A percentile compares a stretch with the other conserved stretches of the same genome.
These are phyloP conservation scores for Pecoramyces ruminantium DNA, from an alignment of 192 early-diverging fungal species.

Conservation along the genomic window DNA sequence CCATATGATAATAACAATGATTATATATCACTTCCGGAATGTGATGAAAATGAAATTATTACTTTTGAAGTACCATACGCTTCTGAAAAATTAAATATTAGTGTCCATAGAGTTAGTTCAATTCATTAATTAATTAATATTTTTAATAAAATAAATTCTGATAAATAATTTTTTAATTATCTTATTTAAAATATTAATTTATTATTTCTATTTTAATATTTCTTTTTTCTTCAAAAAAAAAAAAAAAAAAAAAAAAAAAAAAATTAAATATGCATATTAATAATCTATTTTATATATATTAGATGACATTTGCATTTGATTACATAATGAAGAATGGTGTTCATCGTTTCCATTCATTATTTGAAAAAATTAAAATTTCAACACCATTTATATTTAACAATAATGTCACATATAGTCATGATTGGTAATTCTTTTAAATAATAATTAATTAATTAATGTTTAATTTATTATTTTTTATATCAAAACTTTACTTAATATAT, in stretches of 20 bases:
- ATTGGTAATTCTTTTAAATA: background rate
- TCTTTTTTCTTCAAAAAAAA: too few species aligned
- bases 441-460: too few species aligned
- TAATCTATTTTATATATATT: background rate
- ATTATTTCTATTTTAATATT: too few species aligned
- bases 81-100: conserved; percentile 2
- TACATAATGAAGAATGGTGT: conserved; percentile 19
- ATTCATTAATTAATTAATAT: too few species aligned
- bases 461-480: too few species aligned
- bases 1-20: conserved; percentile 10
- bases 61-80: conserved; percentile 23
- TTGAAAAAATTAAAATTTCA: conserved; percentile 25
- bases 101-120: background rate
- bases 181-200: too few species aligned
- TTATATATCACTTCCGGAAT: conserved; percentile 16
- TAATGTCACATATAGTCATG: conserved; percentile 20
- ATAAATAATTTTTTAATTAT: too few species aligned
- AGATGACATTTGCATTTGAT: conserved; percentile 24
- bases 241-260: too few species aligned
- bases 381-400: conserved; percentile 25
- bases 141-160: too few species aligned
- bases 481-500: too few species aligned
- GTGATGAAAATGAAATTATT: conserved; percentile 12
- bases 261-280: too few species aligned
- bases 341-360: conserved; percentile 16